phyloP scores from a whole-genome alignment of 2,329 filamentous ascomycete genomes.

The Penicillium sp. region DNA sequence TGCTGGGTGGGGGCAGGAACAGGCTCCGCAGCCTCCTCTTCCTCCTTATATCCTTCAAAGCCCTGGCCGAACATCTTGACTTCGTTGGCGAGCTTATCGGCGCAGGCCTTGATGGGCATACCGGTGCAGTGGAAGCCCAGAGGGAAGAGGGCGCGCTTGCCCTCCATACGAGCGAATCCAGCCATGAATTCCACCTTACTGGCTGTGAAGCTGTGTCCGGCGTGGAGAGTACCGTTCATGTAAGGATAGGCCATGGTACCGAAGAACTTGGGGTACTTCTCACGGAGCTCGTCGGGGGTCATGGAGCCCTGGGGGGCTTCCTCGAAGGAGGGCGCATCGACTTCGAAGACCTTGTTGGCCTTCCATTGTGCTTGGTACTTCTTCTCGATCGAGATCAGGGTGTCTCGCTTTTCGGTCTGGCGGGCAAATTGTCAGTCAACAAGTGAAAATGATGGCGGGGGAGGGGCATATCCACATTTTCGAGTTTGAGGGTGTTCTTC shows the following conservation, averaged over 20 bases:
- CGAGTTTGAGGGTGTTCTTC: slow-evolving; percentile 66
- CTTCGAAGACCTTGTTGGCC: slow-evolving; percentile 75
- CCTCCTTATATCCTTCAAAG: slow-evolving; percentile 75
- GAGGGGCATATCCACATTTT: slow-evolving; percentile 50
- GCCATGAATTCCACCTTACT: slow-evolving; percentile 91
- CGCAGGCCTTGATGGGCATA: slow-evolving; percentile 97
- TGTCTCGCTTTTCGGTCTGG: slow-evolving; percentile 35
- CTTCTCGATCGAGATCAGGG: slow-evolving; percentile 63
- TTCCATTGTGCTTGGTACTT: slow-evolving; percentile 89
- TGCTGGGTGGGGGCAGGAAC: slow-evolving; percentile 64
- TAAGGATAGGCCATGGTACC: slow-evolving; percentile 77
- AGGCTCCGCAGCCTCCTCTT: slow-evolving; percentile 54
- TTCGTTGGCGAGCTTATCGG: slow-evolving; percentile 91
- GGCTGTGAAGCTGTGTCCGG: slow-evolving; percentile 88
- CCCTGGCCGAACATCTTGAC: slow-evolving; percentile 84
- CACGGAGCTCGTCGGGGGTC: slow-evolving; percentile 71
- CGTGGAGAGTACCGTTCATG: slow-evolving; percentile 87
- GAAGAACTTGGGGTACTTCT: slow-evolving; percentile 88
- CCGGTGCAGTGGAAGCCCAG: slow-evolving; percentile 95
- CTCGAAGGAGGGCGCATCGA: slow-evolving; percentile 75
- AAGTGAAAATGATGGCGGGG: slow-evolving; percentile 23
- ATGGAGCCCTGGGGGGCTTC: slow-evolving; percentile 78
- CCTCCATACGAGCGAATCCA: slow-evolving; percentile 86
- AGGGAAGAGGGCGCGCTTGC: slow-evolving; percentile 83
- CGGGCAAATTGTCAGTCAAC: slow-evolving; percentile 13